These are phyloP conservation scores for Cyberlindnera nakhonratchasimensis DNA, from an alignment of 805 yeast genomes.

Conservation along the genomic window DNA sequence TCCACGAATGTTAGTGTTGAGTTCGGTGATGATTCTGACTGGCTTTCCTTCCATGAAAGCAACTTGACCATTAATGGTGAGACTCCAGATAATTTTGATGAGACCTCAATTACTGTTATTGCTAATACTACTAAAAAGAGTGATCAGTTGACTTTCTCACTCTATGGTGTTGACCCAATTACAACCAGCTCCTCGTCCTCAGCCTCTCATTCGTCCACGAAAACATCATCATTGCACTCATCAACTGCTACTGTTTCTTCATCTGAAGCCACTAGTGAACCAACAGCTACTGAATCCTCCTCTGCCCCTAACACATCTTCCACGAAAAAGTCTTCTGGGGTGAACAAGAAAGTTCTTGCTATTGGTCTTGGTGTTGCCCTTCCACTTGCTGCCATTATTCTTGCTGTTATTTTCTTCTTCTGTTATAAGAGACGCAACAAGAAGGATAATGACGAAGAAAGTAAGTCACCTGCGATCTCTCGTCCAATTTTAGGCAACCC, in stretches of 20 bases:
- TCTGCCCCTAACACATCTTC: constrained; percentile 26
- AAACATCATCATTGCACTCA: constrained; percentile 27
- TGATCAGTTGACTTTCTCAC: constrained; percentile 44
- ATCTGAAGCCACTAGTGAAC: constrained; percentile 20
- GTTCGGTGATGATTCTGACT: constrained; percentile 41
- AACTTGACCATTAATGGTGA: constrained; percentile 69
- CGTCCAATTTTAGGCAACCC: constrained; percentile 38
- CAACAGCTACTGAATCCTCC: constrained; percentile 26
- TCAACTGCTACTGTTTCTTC: constrained; percentile 22
- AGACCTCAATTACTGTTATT: constrained; percentile 37
- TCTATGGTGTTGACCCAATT: constrained; percentile 45
- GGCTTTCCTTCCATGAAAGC: constrained; percentile 62
- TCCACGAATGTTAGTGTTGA: constrained; percentile 46
- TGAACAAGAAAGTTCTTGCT: constrained; percentile 58
- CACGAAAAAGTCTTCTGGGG: constrained; percentile 11
- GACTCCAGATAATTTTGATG: constrained; percentile 51
- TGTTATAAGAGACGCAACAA: constrained; percentile 44
- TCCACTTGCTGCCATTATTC: constrained; percentile 53
- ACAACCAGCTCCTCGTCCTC: constrained; percentile 19
- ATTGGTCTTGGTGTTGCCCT: constrained; percentile 89
- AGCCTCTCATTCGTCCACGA: constrained; percentile 31
- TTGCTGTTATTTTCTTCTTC: constrained; percentile 47
- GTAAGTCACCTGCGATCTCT: constrained; percentile 34
- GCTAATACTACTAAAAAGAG: constrained; percentile 35
- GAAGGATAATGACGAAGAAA: constrained; percentile 30